A percentile compares a stretch with the other conserved stretches of the same genome.
Evolutionary conservation across 208 protist species (phyloP).

Genomic region (Wallacemonas sp.): DNA sequence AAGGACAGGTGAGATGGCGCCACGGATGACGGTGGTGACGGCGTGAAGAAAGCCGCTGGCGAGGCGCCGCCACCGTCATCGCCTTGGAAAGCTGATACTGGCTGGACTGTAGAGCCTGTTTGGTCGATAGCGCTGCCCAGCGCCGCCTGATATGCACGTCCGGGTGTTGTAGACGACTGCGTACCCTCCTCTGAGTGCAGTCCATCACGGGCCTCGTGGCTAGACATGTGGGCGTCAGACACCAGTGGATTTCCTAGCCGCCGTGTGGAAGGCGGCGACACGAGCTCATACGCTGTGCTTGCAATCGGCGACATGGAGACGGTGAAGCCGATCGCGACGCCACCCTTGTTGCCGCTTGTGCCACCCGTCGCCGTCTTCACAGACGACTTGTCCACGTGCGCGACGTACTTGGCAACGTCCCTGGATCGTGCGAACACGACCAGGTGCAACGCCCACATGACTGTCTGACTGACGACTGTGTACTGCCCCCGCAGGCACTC

Average conservation of each 20-base stretch:
- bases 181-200: no score
- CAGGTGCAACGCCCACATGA: conserved; percentile 84
- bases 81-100: no score
- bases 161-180: no score
- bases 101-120: no score
- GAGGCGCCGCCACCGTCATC: background rate
- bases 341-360: conserved; percentile 93
- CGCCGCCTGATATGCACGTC: no score
- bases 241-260: background rate
- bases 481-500: conserved; percentile 59
- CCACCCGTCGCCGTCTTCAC: conserved; percentile 66
- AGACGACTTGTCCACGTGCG: conserved; percentile 31
- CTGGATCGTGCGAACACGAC: conserved; percentile 68
- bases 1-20: conserved; percentile 52
- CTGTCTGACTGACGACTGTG: conserved; percentile 42
- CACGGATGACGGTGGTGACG: background rate
- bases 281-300: background rate
- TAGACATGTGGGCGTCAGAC: background rate
- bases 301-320: conserved; percentile 45
- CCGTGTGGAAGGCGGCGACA: background rate
- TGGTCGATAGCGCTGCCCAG: no score
- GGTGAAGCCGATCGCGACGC: conserved; percentile 70
- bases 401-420: conserved; percentile 67
- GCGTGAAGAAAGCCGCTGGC: background rate
- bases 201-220: background rate